Evolutionary conservation across 495 filamentous ascomycete species (phyloP), one percentile per base, ranked within the genome.

Genomic region (Hyaloscypha finlandica): DNA sequence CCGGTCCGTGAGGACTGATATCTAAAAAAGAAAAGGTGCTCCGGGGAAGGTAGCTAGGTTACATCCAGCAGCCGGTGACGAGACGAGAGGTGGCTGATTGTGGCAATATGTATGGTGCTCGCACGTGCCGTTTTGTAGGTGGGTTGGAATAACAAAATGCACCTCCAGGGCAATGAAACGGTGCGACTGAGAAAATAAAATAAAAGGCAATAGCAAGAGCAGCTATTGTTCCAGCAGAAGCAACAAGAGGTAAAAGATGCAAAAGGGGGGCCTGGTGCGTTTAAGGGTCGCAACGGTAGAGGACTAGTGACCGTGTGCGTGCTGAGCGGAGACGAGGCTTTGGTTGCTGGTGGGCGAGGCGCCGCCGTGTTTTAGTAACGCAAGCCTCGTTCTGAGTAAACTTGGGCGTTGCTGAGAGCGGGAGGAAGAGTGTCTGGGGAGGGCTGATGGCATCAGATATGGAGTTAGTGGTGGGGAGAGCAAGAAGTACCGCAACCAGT

Each of bases 91-190:
- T 1, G 8, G 39, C 61, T 61, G 42, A 48, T 67, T 54, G 68
- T 55, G 62, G 55, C 65, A 35, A 70, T 60, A 60, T 62, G 58
- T 58, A 35, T 14, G 67, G 30, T 48, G 39, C 22, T 59, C 55
- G 59, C 70, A 69, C 51, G 66, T 66, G 70, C 63, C 61, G 51
- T 31, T 56, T 58, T 53, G 35, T 31, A 58, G 30, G 57, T 67
- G 51, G 55, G 61, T 4, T 48, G 58, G 64, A 30, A 57, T 62
- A 65, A 61, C 52, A 61, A 35, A 35, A 59, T 45, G 60, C 64
- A 73, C 71, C 71, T 32, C 71, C 71, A 66, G 71, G 71, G 71
- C 61, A 70, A 35, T 52, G 55, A 63, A 66, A 64, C 45, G 61
- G 61, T 57, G 54, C 67, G 59, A 72, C 37, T 29, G 59, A 6